These are phyloP conservation scores for Kodamaea ohmeri DNA, from an alignment of 1,139 yeast genomes.

Conservation along the genomic window DNA sequence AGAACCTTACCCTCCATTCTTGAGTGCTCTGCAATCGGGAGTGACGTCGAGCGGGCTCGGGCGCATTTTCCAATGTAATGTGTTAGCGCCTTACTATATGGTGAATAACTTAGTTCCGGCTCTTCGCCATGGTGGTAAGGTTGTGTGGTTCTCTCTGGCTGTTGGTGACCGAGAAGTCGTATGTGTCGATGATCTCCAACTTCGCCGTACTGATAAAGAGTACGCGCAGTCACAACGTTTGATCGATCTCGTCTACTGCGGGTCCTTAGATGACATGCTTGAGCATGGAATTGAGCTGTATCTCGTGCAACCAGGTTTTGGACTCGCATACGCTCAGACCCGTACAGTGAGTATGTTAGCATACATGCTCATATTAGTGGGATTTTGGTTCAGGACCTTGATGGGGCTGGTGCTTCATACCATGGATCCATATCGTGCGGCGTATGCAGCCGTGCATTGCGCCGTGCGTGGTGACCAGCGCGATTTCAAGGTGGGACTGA, in stretches of 20 bases:
- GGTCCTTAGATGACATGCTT: conserved; percentile 53
- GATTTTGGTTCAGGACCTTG: conserved; percentile 81
- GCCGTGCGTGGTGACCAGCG: conserved; percentile 20
- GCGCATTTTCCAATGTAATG: conserved; percentile 88
- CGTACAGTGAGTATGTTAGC: conserved; percentile 68
- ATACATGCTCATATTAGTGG: conserved; percentile 75
- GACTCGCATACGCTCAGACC: conserved; percentile 76
- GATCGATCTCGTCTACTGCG: conserved; percentile 78
- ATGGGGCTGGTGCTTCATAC: conserved; percentile 87
- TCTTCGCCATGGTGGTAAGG: conserved; percentile 54
- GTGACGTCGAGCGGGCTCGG: conserved; percentile 76
- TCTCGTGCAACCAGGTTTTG: conserved; percentile 93
- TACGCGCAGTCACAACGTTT: conserved; percentile 92
- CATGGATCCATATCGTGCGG: conserved; percentile 82
- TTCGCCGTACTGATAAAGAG: conserved; percentile 59
- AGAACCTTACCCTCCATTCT: conserved; percentile 73
- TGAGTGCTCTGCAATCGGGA: conserved; percentile 76
- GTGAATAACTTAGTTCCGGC: conserved; percentile 58
- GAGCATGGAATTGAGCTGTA: conserved; percentile 62
- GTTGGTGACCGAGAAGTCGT: conserved; percentile 72
- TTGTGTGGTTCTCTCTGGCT: conserved; percentile 85
- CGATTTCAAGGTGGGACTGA: conserved; percentile 19
- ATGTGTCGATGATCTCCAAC: conserved; percentile 71
- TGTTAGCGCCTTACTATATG: conserved; percentile 88
- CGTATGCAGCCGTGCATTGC: conserved; percentile 66